These are phyloP conservation scores for Xylariomycetidae sp. DNA, from an alignment of 2,329 filamentous ascomycete species.

Conservation along the genomic window DNA sequence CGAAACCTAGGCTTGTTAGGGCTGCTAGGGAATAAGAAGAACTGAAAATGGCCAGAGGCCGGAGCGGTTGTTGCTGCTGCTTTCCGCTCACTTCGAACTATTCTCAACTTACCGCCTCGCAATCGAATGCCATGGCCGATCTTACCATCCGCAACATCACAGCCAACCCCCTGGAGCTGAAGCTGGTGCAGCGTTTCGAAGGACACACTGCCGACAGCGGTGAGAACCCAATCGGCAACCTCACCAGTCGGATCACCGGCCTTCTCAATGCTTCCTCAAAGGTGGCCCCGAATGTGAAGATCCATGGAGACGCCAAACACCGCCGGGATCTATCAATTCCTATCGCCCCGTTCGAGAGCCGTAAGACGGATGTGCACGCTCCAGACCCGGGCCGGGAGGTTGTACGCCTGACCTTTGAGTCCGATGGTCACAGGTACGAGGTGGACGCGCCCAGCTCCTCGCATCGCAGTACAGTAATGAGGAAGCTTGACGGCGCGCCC, in stretches of 20 bases:
- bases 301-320: conserved; percentile 55
- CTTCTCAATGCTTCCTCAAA: conserved; percentile 37
- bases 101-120: too few species aligned
- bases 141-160: conserved; percentile 82
- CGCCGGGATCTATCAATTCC: conserved; percentile 56
- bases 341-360: conserved; percentile 62
- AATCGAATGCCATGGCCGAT: conserved; percentile 38
- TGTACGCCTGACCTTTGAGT: conserved; percentile 68
- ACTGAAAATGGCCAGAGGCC: too few species aligned
- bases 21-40: too few species aligned
- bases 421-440: conserved; percentile 58
- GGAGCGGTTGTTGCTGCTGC: too few species aligned
- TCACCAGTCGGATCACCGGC: conserved; percentile 36
- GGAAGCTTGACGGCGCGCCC: conserved; percentile 43
- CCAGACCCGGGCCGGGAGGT: conserved; percentile 58
- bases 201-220: conserved; percentile 37
- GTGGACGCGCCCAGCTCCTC: conserved; percentile 64
- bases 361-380: conserved; percentile 55
- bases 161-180: conserved; percentile 64
- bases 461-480: conserved; percentile 54
- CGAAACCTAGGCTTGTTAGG: conserved; percentile 1
- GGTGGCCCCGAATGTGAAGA: conserved; percentile 25
- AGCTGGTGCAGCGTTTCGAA: conserved; percentile 66
- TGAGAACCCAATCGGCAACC: conserved; percentile 33
- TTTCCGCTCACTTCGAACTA: conserved; percentile 4